A percentile compares a stretch with the other conserved stretches of the same genome.
Conservation (phyloP, 2,329 filamentous ascomycete genomes). For the Rhexocercosporidium sp. region DNA sequence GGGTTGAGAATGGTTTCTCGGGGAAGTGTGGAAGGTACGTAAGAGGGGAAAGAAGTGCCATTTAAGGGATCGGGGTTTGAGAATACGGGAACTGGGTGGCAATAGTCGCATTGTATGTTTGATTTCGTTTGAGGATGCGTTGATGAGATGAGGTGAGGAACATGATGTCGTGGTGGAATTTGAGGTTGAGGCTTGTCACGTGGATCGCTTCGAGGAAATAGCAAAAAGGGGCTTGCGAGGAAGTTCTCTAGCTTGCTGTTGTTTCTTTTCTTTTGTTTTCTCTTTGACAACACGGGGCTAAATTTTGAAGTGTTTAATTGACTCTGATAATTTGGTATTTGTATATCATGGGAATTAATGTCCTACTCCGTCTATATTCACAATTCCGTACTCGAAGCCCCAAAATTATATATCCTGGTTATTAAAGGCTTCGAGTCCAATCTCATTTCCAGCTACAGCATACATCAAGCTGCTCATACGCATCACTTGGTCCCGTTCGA, state of each 20-base stretch:
- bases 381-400: background rate
- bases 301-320: background rate
- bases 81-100: background rate
- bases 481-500: background rate
- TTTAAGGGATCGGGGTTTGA: background rate
- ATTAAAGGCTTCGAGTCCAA: conserved; percentile 6
- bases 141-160: background rate
- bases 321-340: background rate
- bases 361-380: background rate
- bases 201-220: background rate
- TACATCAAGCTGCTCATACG: background rate
- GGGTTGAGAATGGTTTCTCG: background rate
- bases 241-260: background rate
- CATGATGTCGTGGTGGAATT: background rate
- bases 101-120: background rate
- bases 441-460: background rate
- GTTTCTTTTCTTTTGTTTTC: background rate
- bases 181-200: conserved; percentile 9
- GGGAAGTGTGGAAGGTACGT: background rate
- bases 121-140: background rate
- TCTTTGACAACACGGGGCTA: background rate
- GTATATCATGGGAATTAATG: background rate
- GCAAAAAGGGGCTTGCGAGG: background rate
- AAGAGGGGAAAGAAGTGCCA: too few species aligned
- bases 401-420: conserved; percentile 1